Evolutionary conservation across 2,329 filamentous ascomycete genomes (phyloP), one percentile per base, ranked within the genome.

Genomic region (Monosporascus sp.): DNA sequence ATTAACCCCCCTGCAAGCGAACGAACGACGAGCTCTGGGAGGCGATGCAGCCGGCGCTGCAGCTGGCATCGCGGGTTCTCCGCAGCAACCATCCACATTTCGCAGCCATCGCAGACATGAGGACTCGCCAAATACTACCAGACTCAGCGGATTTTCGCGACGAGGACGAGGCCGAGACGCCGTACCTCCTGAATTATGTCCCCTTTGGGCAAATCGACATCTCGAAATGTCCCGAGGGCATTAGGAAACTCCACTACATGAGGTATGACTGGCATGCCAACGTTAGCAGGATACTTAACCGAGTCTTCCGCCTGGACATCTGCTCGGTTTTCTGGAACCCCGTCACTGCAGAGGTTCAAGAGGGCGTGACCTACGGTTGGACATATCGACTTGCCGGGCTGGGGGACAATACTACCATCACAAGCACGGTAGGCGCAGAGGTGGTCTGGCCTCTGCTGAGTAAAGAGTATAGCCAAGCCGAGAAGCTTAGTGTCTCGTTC

Each of bases 361-460:
- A 51, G 22, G 52, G 47, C 15, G 37, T 44, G 3, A 25, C 41
- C 9, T 64, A 62, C 25, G 62, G 59, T 5, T 18, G 20, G 7
- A 61, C 59, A 8, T 20, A 5, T 3, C 3, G 14, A 2, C 8
- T 3, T 2, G 0, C 0, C 0, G 34, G 7, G 4, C 54, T 48
- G 3, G 3, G 0, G n/a, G 24, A 38, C n/a, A 18, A 0, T 4
- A 5, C 2, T 2, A 54, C 54, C 37, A 36, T 8, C 1, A 49
- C 62, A 1, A 20, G 11, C 6, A 25, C 22, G 14, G 14, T 66
- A 6, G 49, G 50, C 5, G 61, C 55, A 5, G 64, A 68, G 20
- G 1, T 62, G n/a, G 41, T 68, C 2, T 68, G 65, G 63, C 65
- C 65, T 1, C 50, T 68, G 38, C n/a, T 68, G 14, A 27, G 56